Conservation (phyloP, 129 eudicot genomes). For the Heracleum sosnowskyi region DNA sequence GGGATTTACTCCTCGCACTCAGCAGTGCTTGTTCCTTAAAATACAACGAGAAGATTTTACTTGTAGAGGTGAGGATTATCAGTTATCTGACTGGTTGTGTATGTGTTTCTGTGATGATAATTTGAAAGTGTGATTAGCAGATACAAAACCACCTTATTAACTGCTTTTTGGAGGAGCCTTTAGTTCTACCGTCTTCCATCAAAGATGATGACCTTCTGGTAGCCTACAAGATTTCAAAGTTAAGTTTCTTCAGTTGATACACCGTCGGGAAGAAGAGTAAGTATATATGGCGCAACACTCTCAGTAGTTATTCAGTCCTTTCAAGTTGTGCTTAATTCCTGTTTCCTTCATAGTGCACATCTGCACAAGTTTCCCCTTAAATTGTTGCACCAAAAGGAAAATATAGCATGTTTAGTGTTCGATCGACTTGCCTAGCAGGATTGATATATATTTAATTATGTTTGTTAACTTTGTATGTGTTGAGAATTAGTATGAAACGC, state of each 20-base stretch:
- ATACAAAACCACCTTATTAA: conserved; percentile 76
- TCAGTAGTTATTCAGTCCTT: not conserved
- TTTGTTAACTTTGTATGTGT: not conserved
- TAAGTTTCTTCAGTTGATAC: conserved; percentile 77
- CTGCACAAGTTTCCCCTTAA: not conserved
- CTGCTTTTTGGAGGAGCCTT: conserved; percentile 74
- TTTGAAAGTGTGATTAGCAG: conserved; percentile 27
- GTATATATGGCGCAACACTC: conserved; percentile 7
- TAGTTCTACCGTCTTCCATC: conserved; percentile 57
- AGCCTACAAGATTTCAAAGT: conserved; percentile 82
- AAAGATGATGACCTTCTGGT: conserved; percentile 88
- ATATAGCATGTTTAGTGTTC: not conserved
- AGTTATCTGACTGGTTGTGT: not conserved
- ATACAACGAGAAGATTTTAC: conserved; percentile 76
- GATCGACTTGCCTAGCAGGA: not conserved
- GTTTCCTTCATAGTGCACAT: not conserved
- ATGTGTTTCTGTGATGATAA: not conserved
- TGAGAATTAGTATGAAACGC: conserved; percentile 2
- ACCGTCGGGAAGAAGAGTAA: conserved; percentile 83
- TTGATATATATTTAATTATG: not conserved
- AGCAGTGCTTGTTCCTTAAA: conserved; percentile 59
- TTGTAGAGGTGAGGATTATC: conserved; percentile 65
- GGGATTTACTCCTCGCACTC: conserved; percentile 76
- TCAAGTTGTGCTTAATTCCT: not conserved
- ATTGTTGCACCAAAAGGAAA: not conserved